A percentile compares a stretch with the other conserved stretches of the same genome.
These are phyloP conservation scores for Xanthoceras sorbifolium DNA, from an alignment of 345 rosid genomes.

Conservation along the genomic window DNA sequence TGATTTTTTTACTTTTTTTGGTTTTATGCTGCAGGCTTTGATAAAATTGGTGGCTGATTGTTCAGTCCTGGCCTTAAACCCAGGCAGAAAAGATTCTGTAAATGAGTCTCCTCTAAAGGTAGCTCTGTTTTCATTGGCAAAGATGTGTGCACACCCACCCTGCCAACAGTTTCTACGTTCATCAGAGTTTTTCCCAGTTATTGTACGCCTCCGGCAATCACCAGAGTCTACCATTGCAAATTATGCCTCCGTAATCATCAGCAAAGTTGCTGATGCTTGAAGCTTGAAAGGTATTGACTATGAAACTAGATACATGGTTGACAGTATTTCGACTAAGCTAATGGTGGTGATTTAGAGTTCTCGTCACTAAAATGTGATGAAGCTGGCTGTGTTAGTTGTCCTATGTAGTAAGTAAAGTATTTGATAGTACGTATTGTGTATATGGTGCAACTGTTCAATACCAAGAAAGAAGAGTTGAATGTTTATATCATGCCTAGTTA, in stretches of 20 bases:
- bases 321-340: background rate
- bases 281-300: background rate
- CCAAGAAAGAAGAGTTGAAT: background rate
- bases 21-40: constrained; percentile 59
- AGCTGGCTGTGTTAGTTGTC: background rate
- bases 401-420: background rate
- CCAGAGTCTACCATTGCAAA: constrained; percentile 83
- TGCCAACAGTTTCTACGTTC: constrained; percentile 74
- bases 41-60: constrained; percentile 75
- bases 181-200: constrained; percentile 74
- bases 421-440: background rate
- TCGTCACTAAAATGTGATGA: background rate
- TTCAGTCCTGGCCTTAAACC: constrained; percentile 67
- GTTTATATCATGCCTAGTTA: no score
- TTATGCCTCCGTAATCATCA: constrained; percentile 70
- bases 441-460: background rate
- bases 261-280: constrained; percentile 56
- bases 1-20: no score
- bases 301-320: background rate
- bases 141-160: constrained; percentile 81
- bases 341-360: background rate
- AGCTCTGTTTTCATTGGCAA: constrained; percentile 88
- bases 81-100: constrained; percentile 65
- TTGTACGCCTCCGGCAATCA: constrained; percentile 78
- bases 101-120: constrained; percentile 89